These are phyloP conservation scores for Cordyceps militaris DNA, from an alignment of 2,329 filamentous ascomycete genomes.

Conservation along the genomic window DNA sequence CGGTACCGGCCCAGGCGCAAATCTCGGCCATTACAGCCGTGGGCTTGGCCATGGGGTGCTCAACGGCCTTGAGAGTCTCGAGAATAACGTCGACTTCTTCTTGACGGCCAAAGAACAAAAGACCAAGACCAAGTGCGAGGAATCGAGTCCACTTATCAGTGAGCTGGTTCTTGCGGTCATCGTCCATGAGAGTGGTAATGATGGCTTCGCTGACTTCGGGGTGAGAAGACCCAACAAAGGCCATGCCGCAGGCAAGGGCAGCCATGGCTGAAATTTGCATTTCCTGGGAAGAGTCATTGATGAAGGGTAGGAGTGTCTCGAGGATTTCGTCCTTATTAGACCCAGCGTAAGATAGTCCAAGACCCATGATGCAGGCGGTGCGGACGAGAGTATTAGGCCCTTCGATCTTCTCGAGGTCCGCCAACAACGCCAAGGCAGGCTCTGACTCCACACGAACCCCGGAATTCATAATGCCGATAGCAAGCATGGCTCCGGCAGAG, in stretches of 20 bases:
- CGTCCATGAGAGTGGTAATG: constrained; percentile 85
- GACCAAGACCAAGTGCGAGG: constrained; percentile 84
- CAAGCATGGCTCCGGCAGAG: constrained; percentile 84
- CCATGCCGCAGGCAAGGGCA: constrained; percentile 78
- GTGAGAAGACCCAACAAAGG: constrained; percentile 89
- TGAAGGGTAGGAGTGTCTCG: constrained; percentile 77
- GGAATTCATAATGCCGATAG: constrained; percentile 92
- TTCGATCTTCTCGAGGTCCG: constrained; percentile 71
- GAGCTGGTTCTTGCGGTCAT: constrained; percentile 81
- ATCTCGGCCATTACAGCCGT: constrained; percentile 91
- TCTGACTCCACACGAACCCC: constrained; percentile 86
- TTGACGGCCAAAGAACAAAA: constrained; percentile 93
- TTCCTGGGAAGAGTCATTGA: constrained; percentile 73
- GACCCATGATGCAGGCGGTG: constrained; percentile 87
- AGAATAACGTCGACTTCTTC: constrained; percentile 98
- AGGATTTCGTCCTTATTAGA: constrained; percentile 88
- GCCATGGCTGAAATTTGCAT: constrained; percentile 98
- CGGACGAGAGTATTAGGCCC: constrained; percentile 71
- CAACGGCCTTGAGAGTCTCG: constrained; percentile 92
- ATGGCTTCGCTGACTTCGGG: constrained; percentile 88
- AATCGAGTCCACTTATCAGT: constrained; percentile 99
- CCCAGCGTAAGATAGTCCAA: constrained; percentile 89
- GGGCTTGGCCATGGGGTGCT: constrained; percentile 95
- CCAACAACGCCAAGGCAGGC: constrained; percentile 79
- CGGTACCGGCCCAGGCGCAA: constrained; percentile 96